Conservation (phyloP, 371 early-diverging fungal species). For the Mortierella sp. region DNA sequence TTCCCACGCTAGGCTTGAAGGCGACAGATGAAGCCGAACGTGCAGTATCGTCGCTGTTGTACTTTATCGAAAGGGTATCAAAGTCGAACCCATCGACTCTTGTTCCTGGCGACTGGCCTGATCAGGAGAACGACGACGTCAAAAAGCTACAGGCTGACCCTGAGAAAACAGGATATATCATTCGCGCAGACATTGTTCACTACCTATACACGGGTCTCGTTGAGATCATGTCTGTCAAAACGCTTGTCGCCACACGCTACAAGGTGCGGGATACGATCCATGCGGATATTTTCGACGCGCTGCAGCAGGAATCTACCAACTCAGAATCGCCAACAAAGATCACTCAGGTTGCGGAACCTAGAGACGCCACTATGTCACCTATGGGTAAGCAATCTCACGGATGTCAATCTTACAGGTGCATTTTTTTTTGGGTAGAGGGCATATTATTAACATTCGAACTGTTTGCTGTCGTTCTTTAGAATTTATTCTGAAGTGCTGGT, state of each 20-base stretch:
- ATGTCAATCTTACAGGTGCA: too few relatives aligned
- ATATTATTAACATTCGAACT: not conserved
- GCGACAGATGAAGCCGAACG: slow-evolving; percentile 31
- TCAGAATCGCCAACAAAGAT: not conserved
- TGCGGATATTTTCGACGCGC: slow-evolving; percentile 17
- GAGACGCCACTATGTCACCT: slow-evolving; percentile 14
- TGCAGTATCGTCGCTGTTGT: slow-evolving; percentile 26
- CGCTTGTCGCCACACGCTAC: slow-evolving; percentile 32
- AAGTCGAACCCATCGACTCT: slow-evolving; percentile 26
- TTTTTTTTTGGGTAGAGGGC: not conserved
- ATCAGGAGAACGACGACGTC: slow-evolving; percentile 14
- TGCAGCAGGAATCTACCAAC: not conserved
- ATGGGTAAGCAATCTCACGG: not conserved
- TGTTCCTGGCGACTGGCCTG: slow-evolving; percentile 36
- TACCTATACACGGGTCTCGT: slow-evolving; percentile 28
- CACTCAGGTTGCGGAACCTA: not conserved
- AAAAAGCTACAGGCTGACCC: slow-evolving; percentile 19
- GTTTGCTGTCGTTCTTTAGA: slow-evolving; percentile 4
- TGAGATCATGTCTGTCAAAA: slow-evolving; percentile 29
- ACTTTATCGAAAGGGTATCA: slow-evolving; percentile 35
- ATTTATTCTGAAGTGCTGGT: slow-evolving; percentile 48
- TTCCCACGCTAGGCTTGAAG: slow-evolving; percentile 19
- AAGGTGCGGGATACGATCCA: slow-evolving; percentile 24
- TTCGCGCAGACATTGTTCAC: slow-evolving; percentile 46
- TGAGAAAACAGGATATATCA: slow-evolving; percentile 30